Base-by-base conservation (phyloP, 2,329 filamentous ascomycete species). In the Annulohypoxylon truncatum region DNA sequence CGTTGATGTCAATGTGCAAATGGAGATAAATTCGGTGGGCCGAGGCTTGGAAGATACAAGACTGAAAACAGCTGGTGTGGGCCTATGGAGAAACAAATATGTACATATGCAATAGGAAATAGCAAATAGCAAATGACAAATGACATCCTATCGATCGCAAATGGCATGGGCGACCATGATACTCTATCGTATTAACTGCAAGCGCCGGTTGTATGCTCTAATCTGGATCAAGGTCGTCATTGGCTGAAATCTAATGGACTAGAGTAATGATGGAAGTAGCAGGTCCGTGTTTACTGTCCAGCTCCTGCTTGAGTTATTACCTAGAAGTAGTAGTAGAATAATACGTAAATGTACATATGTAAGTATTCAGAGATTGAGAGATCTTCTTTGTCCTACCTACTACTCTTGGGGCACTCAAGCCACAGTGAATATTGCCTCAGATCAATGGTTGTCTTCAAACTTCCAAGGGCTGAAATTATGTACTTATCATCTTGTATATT, bases 131-230 rank as follows among this genome's bases (percentile, higher is more conserved):
- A 52, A 53, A 55, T 31, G 58, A 55, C 8, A 55, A 26, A 61
- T 62, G 59, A 62, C 44, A 52, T 35, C 33, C 42, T 38, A 55
- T 28, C 22, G 22, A 24, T 46, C 33, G 29, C 28, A 65, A 24
- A 56, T 56, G 51, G 24, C 22, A 28, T 48, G 24, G 24, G 22
- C 13, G 52, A 46, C 46, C 48, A 57, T 63, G 59, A 33, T 42
- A 58, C 47, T 38, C 33, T 46, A 29, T 20, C 58, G 42, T 42
- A 57, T 26, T 29, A 26, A 24, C 54, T 59, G 40, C 47, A 66
- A 62, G 62, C 58, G 66, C 62, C 55, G 62, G 58, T 35, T 66
- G 62, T 63, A 64, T 61, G n/a, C 24, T 55, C 54, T 52, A 56
- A 65, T 66, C 55, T 63, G 40, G 47, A 22, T 57, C 28, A 22